Base-by-base conservation (phyloP, 148 eudicot species). In the Camellia sinensis region DNA sequence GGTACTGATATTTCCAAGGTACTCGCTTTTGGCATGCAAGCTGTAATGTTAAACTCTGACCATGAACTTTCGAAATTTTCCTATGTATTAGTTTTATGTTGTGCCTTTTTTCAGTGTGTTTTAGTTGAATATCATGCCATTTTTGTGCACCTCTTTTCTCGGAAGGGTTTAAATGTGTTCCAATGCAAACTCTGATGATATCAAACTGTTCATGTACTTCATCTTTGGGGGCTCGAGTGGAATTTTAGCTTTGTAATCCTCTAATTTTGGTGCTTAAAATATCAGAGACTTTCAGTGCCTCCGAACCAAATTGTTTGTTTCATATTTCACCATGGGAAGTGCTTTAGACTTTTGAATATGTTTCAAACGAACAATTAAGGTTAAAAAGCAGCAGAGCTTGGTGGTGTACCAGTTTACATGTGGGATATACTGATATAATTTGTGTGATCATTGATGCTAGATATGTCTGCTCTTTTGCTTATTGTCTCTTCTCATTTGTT, bases 1-100 rank as follows among this genome's bases (percentile, higher is more conserved):
- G 98, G 96, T 80, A 88, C 98, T 67, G 97, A 93, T 71, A 19
- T 95, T 73, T 95, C 90, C 83, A 93, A 95, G 87, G 98, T 92
- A 71, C 83, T 93, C 73, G 95, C 94, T n/a, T 92, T 92, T 57
- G 98, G 98, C 45, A 97, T 96, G 59, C 84, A 80, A 75, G 95
- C 90, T 57, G 93, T 92, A 59, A 76, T 94, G 82, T 95, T 94
- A 89, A 88, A 29, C 18, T 50, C 56, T 18, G 29, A 64, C 29
- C 19, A 11, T 40, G 9, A 78, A 78, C 29, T 52, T 52, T 37
- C 53, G 17, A 48, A 64, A 5, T 45, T 67, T 62, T 48, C 21
- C 12, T 13, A 19, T 10, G 15, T 46, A 40, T 50, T 40, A 65
- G 63, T 46, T 21, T 15, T 4, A 9, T 45, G 6, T n/a, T 4